Percentiles rank a stretch among this genome's conserved stretches.
Conservation (phyloP, 257 asterid genomes). For the Solanum bulbocastanum region DNA sequence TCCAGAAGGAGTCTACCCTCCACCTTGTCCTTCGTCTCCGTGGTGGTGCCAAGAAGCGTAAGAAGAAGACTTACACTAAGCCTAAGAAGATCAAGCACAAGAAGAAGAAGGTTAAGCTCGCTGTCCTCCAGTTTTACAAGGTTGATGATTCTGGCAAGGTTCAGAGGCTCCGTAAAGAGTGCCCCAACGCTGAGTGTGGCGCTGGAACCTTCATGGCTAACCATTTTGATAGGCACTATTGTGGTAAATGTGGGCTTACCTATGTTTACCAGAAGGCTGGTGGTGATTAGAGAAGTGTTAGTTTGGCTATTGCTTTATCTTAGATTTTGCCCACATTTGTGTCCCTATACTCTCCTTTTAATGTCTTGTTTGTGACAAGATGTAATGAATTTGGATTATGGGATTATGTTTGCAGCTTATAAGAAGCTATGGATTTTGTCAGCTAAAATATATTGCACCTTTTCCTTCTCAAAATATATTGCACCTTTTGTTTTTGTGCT, state of each 20-base stretch:
- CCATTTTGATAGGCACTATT: constrained; percentile 29
- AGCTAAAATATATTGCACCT: background rate
- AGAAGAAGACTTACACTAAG: constrained; percentile 37
- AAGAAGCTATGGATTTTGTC: background rate
- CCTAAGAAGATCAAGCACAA: constrained; percentile 35
- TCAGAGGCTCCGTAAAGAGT: constrained; percentile 27
- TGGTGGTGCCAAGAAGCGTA: constrained; percentile 32
- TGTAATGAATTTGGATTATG: background rate
- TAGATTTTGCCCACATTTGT: background rate
- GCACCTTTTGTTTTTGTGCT: background rate
- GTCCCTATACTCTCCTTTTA: background rate
- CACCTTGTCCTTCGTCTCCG: constrained; percentile 34
- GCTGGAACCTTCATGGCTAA: constrained; percentile 36
- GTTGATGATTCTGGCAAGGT: constrained; percentile 32
- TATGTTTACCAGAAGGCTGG: constrained; percentile 38
- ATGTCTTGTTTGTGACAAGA: background rate
- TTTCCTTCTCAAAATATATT: background rate
- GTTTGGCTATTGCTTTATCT: background rate
- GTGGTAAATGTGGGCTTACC: constrained; percentile 33
- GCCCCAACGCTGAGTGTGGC: constrained; percentile 31
- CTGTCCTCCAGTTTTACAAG: constrained; percentile 25
- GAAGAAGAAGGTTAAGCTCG: constrained; percentile 31
- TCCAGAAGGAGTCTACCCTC: constrained; percentile 35
- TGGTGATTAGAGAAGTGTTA: constrained; percentile 5
- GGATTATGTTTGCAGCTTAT: background rate